A percentile compares a stretch with the other conserved stretches of the same genome.
Evolutionary conservation across 768 basidiomycete species (phyloP).

Genomic region (Auricularia cornea): DNA sequence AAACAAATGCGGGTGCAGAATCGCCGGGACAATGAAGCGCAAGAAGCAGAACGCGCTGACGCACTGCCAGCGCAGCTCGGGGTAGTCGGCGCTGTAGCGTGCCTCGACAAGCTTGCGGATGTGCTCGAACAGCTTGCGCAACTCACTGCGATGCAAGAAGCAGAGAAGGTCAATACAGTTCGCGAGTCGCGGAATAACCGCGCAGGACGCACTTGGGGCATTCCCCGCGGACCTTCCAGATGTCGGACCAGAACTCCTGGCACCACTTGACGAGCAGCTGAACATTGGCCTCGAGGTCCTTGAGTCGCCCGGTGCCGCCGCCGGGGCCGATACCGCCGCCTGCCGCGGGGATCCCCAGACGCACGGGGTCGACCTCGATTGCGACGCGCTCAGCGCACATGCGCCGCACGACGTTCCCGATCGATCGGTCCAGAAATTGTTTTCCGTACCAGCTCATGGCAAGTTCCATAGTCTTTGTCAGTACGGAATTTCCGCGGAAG

Average conservation of each 20-base stretch:
- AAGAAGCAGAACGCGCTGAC: constrained; percentile 88
- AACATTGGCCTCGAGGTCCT: constrained; percentile 58
- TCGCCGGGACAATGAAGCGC: constrained; percentile 82
- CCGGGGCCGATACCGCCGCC: constrained; percentile 36
- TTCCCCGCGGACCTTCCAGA: constrained; percentile 61
- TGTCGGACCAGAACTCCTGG: constrained; percentile 70
- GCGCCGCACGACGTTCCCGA: constrained; percentile 61
- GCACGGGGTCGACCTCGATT: constrained; percentile 76
- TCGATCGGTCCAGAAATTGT: constrained; percentile 69
- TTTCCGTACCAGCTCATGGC: constrained; percentile 80
- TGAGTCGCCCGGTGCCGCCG: constrained; percentile 43
- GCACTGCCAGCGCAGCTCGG: constrained; percentile 64
- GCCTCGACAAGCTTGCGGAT: constrained; percentile 66
- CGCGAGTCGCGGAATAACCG: constrained; percentile 5
- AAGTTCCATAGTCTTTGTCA: constrained; percentile 60
- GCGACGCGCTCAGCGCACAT: constrained; percentile 65
- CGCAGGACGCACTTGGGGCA: constrained; percentile 59
- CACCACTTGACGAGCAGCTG: constrained; percentile 72
- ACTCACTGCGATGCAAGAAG: constrained; percentile 49
- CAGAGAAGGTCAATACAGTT: constrained; percentile 5
- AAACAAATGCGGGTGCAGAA: constrained; percentile 81
- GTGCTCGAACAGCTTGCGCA: constrained; percentile 59
- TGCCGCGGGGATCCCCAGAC: constrained; percentile 16
- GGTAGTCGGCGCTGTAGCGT: constrained; percentile 19
- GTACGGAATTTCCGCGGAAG: constrained; percentile 50